A percentile compares a stretch with the other conserved stretches of the same genome.
Conservation (phyloP, 495 filamentous ascomycete species). For the Hyphodiscus hymeniophilus region DNA sequence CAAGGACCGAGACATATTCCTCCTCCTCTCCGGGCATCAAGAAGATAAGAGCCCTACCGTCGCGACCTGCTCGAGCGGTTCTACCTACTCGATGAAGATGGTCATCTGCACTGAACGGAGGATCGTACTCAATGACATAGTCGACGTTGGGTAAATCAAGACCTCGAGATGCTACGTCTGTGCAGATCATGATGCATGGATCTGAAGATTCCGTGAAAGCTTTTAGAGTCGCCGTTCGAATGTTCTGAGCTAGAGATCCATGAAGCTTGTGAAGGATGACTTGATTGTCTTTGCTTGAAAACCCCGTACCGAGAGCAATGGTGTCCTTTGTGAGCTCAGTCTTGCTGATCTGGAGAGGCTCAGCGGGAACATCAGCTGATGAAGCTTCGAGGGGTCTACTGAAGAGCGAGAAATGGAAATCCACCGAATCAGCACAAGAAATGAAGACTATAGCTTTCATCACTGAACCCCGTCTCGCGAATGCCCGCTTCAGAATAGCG, state of each 20-base stretch:
- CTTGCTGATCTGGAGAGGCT: constrained; percentile 12
- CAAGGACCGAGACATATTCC: constrained; percentile 70
- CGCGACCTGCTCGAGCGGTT: constrained; percentile 83
- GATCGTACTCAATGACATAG: constrained; percentile 89
- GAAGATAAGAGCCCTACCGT: constrained; percentile 84
- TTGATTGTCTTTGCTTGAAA: constrained; percentile 34
- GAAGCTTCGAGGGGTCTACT: constrained; percentile 34
- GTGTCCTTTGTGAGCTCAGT: constrained; percentile 37
- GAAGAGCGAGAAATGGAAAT: constrained; percentile 92
- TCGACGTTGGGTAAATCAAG: constrained; percentile 92
- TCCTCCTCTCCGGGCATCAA: constrained; percentile 86
- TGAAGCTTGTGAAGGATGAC: constrained; percentile 81
- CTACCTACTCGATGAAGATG: constrained; percentile 92
- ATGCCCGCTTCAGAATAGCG: constrained; percentile 74
- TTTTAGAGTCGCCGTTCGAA: constrained; percentile 75
- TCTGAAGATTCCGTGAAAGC: constrained; percentile 60
- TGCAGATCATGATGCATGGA: constrained; percentile 78
- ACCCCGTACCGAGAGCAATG: constrained; percentile 38
- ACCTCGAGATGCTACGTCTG: constrained; percentile 90
- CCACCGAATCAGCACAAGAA: constrained; percentile 91
- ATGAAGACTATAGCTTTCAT: constrained; percentile 97
- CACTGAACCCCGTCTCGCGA: constrained; percentile 74
- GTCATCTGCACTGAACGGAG: constrained; percentile 81
- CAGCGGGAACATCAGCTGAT: constrained; percentile 2
- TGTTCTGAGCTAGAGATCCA: constrained; percentile 81